phyloP scores from a whole-genome alignment of 2,329 filamentous ascomycete genomes.

The Endoconidiophora polonica region DNA sequence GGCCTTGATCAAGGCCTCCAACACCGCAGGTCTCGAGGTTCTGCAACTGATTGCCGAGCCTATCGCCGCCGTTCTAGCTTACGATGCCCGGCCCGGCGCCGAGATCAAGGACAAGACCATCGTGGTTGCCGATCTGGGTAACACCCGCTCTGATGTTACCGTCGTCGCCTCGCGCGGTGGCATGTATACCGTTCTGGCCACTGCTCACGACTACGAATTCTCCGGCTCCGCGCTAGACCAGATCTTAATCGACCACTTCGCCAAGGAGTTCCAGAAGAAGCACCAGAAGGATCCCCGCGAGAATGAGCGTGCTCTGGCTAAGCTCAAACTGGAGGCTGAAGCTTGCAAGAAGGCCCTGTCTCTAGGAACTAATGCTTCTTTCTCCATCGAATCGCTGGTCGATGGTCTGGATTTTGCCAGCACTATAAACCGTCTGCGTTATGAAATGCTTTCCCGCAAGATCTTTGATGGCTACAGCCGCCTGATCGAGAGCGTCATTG shows the following conservation, averaged over 20 bases:
- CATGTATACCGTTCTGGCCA: slow-evolving; percentile 90
- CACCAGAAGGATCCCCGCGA: slow-evolving; percentile 75
- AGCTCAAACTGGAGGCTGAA: slow-evolving; percentile 84
- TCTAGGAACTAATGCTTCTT: slow-evolving; percentile 71
- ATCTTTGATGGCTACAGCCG: slow-evolving; percentile 78
- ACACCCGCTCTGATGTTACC: slow-evolving; percentile 79
- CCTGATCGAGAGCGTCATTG: slow-evolving; percentile 66
- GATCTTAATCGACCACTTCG: slow-evolving; percentile 86
- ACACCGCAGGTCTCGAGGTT: slow-evolving; percentile 68
- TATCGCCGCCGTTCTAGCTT: slow-evolving; percentile 72
- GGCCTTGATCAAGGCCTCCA: slow-evolving; percentile 61
- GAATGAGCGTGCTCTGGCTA: slow-evolving; percentile 68
- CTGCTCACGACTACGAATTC: slow-evolving; percentile 89
- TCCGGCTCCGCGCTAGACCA: slow-evolving; percentile 75
- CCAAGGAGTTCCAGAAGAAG: slow-evolving; percentile 98
- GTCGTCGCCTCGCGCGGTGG: slow-evolving; percentile 83
- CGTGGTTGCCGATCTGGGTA: slow-evolving; percentile 83
- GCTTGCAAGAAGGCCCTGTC: slow-evolving; percentile 82
- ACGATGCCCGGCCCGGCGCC: slow-evolving; percentile 69
- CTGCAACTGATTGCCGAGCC: slow-evolving; percentile 89
- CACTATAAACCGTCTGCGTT: slow-evolving; percentile 84
- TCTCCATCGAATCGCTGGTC: slow-evolving; percentile 81
- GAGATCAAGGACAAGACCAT: slow-evolving; percentile 69
- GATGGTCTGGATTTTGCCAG: slow-evolving; percentile 82
- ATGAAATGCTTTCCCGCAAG: slow-evolving; percentile 75